Evolutionary conservation across 2,329 filamentous ascomycete genomes (phyloP), one percentile per base, ranked within the genome.

Genomic region (Tympanopsis confertula): DNA sequence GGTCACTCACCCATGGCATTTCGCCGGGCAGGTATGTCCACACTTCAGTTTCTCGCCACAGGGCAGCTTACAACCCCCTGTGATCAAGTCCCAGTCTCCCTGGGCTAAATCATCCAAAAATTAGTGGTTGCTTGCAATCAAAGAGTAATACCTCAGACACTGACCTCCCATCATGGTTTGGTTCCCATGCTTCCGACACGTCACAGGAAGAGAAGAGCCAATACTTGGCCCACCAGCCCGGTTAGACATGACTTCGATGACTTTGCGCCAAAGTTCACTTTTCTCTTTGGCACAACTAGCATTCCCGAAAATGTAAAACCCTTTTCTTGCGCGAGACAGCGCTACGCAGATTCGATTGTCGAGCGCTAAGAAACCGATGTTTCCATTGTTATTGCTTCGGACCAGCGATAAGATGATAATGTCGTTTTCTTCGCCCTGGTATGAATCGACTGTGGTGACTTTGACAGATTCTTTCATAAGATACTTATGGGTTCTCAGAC

Each of bases 401-500:
- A 33, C 30, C 7, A 33, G 15, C 7, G 30, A 33, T 7, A 33
- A 18, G 15, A 33, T 33, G 10, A 33, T 15, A 33, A 33, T 17
- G 15, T 33, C 30, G 17, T 33, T 33, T 18, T 33, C 30, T 17
- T 33, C 30, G 12, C 30, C 30, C 15, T 33, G 30, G 30, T 33
- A 33, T 17, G 30, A 33, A 15, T 33, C 30, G 15, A 33, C 30
- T 15, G 30, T 33, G 30, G 15, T 15, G 15, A 33, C 30, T 15
- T 33, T 33, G 7, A 33, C 50, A 33, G 43, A 38, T 37, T 28
- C 2, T 51, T 54, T 5, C 52, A 50, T 15, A 50, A 58, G 38
- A 38, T 50, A 33, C 24, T 47, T 30, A 28, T 59, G 51, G 14
- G 49, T 45, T 10, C 58, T 55, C 3, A 80, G 54, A 4, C 59